phyloP scores from a whole-genome alignment of 2,329 filamentous ascomycete genomes.

The Fusarium sp. region DNA sequence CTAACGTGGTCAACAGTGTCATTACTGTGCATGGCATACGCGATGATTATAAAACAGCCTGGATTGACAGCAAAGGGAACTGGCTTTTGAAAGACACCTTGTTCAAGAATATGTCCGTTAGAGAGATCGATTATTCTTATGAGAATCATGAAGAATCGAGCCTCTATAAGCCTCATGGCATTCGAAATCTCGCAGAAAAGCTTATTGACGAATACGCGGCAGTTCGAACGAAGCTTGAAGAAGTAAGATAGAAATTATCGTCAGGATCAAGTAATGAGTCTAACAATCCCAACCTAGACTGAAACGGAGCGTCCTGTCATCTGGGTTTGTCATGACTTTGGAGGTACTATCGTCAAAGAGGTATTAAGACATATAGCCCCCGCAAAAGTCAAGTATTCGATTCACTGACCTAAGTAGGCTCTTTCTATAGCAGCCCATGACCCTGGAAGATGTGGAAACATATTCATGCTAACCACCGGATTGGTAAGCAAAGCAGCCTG shows the following conservation, averaged over 20 bases:
- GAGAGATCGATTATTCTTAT: neutral
- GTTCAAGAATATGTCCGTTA: neutral
- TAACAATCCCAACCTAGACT: neutral
- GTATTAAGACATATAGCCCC: neutral
- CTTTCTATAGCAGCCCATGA: neutral
- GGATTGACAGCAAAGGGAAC: neutral
- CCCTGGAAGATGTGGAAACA: neutral
- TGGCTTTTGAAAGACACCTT: neutral
- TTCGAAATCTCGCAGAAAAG: neutral
- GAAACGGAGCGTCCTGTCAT: neutral
- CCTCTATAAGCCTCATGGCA: neutral
- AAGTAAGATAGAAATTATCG: neutral
- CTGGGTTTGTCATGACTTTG: neutral
- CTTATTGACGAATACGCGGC: neutral
- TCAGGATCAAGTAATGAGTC: neutral
- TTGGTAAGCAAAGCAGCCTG: neutral
- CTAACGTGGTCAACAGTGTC: neutral
- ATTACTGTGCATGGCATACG: neutral
- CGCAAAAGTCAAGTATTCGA: no score
- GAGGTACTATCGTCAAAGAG: neutral
- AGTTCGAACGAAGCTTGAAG: neutral
- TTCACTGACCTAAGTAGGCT: neutral
- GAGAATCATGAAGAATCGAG: neutral
- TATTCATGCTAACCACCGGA: neutral
- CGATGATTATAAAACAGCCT: neutral